Evolutionary conservation across 2,329 filamentous ascomycete genomes (phyloP).

Genomic region (Diplodia sapinea): DNA sequence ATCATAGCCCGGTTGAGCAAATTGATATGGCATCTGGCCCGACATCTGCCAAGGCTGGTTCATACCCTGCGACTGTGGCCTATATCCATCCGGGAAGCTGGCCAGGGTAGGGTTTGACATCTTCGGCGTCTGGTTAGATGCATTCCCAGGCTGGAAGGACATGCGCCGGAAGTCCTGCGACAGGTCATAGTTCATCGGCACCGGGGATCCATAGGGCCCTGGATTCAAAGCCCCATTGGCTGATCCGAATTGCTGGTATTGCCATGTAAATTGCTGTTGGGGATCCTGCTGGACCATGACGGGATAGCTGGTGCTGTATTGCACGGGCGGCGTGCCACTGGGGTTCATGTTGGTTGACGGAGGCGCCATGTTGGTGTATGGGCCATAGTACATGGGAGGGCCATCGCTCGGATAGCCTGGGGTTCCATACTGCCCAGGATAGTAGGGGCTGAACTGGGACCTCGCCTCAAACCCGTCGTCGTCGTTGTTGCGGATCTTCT

Average conservation of each 20-base stretch:
- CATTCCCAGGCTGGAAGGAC: slow-evolving; percentile 49
- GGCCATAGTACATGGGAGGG: slow-evolving; percentile 50
- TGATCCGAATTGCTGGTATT: slow-evolving; percentile 39
- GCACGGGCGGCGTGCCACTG: slow-evolving; percentile 40
- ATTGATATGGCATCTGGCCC: slow-evolving; percentile 40
- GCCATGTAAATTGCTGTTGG: slow-evolving; percentile 46
- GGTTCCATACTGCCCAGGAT: slow-evolving; percentile 47
- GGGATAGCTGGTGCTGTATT: slow-evolving; percentile 43
- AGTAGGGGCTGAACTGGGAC: slow-evolving; percentile 73
- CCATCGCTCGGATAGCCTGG: slow-evolving; percentile 42
- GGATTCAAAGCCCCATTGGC: slow-evolving; percentile 29
- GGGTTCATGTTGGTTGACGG: slow-evolving; percentile 30
- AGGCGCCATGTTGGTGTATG: slow-evolving; percentile 41
- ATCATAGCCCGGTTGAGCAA: slow-evolving; percentile 38
- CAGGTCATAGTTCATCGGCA: slow-evolving; percentile 51
- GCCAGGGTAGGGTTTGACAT: slow-evolving; percentile 46
- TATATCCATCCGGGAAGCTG: slow-evolving; percentile 39
- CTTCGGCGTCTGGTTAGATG: slow-evolving; percentile 47
- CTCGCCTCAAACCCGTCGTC: slow-evolving; percentile 72
- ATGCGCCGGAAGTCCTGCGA: slow-evolving; percentile 55
- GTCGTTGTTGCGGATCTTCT: slow-evolving; percentile 67
- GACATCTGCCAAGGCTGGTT: slow-evolving; percentile 41
- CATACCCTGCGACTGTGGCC: slow-evolving; percentile 40
- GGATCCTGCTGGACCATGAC: slow-evolving; percentile 46
- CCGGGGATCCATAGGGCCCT: slow-evolving; percentile 34